A percentile compares a stretch with the other conserved stretches of the same genome.
Conservation (phyloP, 352 stramenopile species). For the Phytophthora vignae region DNA sequence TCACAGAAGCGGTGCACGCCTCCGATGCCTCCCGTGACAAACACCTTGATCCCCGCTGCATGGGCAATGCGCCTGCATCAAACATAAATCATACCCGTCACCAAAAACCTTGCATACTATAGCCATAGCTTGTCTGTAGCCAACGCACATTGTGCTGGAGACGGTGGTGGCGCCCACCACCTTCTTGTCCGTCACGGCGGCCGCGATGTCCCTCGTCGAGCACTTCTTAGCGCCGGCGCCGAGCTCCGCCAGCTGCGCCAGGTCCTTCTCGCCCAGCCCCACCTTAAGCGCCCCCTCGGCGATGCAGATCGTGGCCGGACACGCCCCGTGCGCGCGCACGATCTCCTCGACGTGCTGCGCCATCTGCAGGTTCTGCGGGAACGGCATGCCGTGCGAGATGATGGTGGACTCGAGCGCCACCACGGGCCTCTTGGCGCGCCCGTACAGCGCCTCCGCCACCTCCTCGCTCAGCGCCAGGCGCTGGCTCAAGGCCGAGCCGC, state of each 20-base stretch:
- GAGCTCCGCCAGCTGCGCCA: constrained; percentile 72
- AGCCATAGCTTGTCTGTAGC: neutral
- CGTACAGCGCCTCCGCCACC: constrained; percentile 60
- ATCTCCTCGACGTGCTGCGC: constrained; percentile 92
- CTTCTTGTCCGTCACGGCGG: constrained; percentile 69
- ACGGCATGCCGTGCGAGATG: constrained; percentile 99
- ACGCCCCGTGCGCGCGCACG: constrained; percentile 85
- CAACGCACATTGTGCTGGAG: constrained; percentile 93
- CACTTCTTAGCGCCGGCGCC: constrained; percentile 73
- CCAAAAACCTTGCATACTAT: neutral
- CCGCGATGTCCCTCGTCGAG: constrained; percentile 86
- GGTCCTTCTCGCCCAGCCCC: constrained; percentile 63
- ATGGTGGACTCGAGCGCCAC: constrained; percentile 99
- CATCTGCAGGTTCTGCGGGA: constrained; percentile 96
- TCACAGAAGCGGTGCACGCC: constrained; percentile 97
- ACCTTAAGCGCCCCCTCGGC: constrained; percentile 91
- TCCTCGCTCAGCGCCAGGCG: constrained; percentile 61
- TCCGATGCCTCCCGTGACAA: constrained; percentile 97
- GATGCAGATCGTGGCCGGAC: constrained; percentile 98
- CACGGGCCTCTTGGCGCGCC: constrained; percentile 56
- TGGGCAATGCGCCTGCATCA: constrained; percentile 89
- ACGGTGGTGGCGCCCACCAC: constrained; percentile 96
- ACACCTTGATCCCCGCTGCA: constrained; percentile 95
- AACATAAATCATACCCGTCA: neutral
- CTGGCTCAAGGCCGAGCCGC: constrained; percentile 45